Evolutionary conservation across 768 basidiomycete genomes (phyloP).

Genomic region (Leccinellum albellum): DNA sequence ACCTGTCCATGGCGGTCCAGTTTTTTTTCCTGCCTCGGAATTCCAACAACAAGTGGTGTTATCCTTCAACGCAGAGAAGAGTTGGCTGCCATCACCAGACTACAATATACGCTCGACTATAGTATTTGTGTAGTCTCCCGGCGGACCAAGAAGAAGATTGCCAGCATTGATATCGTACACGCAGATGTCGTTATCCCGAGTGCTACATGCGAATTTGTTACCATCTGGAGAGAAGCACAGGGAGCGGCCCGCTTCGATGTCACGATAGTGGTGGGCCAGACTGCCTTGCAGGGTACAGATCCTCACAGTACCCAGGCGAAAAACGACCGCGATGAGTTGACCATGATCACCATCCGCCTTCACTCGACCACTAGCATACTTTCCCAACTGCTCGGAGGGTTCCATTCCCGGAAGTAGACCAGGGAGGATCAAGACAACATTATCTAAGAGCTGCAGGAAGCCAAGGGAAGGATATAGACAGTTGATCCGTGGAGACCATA

Average conservation of each 20-base stretch:
- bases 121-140: background rate
- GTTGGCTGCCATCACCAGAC: background rate
- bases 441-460: no score
- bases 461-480: no score
- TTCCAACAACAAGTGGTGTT: background rate
- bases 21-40: background rate
- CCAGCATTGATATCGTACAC: background rate
- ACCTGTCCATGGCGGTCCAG: background rate
- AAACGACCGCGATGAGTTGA: background rate
- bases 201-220: background rate
- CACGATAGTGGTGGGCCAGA: background rate
- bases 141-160: background rate
- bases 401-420: no score
- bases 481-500: no score
- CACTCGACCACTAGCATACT: no score
- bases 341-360: no score
- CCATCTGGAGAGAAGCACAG: background rate
- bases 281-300: background rate
- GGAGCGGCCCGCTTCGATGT: background rate
- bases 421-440: no score
- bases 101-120: background rate
- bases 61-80: background rate
- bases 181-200: accelerated
- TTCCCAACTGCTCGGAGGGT: no score
- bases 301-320: background rate